Conservation (phyloP, 768 basidiomycete species). For the Mycena rebaudengoi region DNA sequence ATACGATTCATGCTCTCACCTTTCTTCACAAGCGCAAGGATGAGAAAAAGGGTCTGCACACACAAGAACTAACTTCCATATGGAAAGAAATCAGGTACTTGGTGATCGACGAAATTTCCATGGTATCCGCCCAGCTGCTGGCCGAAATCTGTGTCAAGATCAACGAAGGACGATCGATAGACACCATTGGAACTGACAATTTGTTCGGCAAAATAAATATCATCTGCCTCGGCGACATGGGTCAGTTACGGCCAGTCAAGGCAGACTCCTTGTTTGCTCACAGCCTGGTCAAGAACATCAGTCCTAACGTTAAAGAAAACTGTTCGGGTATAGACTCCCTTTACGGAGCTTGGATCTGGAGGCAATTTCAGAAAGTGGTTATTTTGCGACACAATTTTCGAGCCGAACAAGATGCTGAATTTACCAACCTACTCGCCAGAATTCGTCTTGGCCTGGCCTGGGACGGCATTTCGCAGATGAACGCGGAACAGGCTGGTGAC, state of each 20-base stretch:
- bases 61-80: not conserved
- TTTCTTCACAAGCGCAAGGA: not conserved
- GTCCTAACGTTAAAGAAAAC: not conserved
- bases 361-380: not conserved
- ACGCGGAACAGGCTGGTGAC: not conserved
- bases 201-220: slow-evolving; percentile 1
- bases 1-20: slow-evolving; percentile 7
- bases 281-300: not conserved
- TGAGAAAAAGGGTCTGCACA: not conserved
- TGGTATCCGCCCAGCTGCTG: not conserved
- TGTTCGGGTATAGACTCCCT: not conserved
- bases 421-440: not conserved
- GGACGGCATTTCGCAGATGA: not conserved
- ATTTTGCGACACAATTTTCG: not conserved
- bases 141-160: not conserved
- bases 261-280: not conserved
- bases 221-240: not conserved
- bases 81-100: slow-evolving; percentile 1
- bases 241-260: not conserved
- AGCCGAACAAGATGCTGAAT: not conserved
- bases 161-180: not conserved
- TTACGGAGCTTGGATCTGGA: not conserved
- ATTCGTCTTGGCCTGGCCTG: not conserved
- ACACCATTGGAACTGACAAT: not conserved
- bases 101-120: slow-evolving; percentile 6